Conservation (phyloP, 208 protist species). For the Leishmania martiniquensis region DNA sequence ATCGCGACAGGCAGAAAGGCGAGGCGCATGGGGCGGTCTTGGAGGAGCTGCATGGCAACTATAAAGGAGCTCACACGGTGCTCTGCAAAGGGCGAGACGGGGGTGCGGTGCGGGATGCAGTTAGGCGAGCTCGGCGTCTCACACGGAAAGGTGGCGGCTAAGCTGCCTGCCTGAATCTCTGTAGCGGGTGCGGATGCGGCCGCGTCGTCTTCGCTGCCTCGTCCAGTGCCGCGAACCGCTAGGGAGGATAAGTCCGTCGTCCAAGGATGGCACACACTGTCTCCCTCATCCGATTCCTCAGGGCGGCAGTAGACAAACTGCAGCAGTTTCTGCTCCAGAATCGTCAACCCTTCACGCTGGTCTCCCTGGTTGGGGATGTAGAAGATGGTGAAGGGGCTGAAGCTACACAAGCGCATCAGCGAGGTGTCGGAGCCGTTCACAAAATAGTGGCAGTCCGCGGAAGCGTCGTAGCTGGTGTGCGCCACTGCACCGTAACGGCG, state of each 20-base stretch:
- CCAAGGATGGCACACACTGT: background rate
- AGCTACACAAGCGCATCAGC: background rate
- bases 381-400: slow-evolving; percentile 19
- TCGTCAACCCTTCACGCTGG: slow-evolving; percentile 31
- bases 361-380: slow-evolving; percentile 12
- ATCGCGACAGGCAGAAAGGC: slow-evolving; percentile 42
- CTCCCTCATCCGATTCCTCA: slow-evolving; percentile 4
- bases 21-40: slow-evolving; percentile 63
- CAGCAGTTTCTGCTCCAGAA: slow-evolving; percentile 32
- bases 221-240: background rate
- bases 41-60: slow-evolving; percentile 38
- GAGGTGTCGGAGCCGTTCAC: slow-evolving; percentile 3
- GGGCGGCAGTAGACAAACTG: slow-evolving; percentile 36
- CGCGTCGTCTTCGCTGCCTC: background rate
- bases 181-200: background rate
- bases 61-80: slow-evolving; percentile 32
- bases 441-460: slow-evolving; percentile 10
- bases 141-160: background rate
- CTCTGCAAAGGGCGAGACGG: background rate
- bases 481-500: slow-evolving; percentile 25
- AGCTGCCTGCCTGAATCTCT: background rate
- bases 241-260: slow-evolving; percentile 28
- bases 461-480: slow-evolving; percentile 5
- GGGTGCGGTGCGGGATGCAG: slow-evolving; percentile 1
- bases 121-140: background rate